These are phyloP conservation scores for Penicillium turbatum DNA, from an alignment of 495 filamentous ascomycete genomes.

Conservation along the genomic window DNA sequence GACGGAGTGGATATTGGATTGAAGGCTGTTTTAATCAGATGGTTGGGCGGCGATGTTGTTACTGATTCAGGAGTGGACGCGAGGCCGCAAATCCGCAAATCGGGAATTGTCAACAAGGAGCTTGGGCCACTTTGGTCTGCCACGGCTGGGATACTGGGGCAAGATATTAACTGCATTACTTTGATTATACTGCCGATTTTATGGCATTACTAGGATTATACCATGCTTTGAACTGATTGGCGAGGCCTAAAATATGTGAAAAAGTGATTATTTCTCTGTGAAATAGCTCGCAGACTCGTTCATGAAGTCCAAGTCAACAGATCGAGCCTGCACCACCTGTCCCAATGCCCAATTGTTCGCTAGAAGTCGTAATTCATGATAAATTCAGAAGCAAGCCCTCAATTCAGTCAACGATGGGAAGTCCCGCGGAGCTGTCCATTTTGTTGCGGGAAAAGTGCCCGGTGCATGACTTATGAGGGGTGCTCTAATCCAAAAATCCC, in stretches of 20 bases:
- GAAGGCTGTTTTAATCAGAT: slow-evolving; percentile 9
- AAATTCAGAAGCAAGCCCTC: neutral
- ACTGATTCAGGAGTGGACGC: slow-evolving; percentile 24
- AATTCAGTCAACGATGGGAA: neutral
- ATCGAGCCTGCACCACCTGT: no score
- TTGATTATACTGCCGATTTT: no score
- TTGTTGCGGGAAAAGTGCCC: no score
- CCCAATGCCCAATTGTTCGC: no score
- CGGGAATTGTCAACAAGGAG: slow-evolving; percentile 40
- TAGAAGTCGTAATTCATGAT: neutral
- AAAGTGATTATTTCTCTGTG: no score
- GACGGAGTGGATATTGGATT: neutral
- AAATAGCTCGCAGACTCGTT: no score
- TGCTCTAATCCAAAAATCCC: slow-evolving; percentile 42
- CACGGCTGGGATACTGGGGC: neutral
- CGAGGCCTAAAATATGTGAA: no score
- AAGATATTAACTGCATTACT: neutral
- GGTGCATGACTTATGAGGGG: neutral
- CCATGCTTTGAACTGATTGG: no score
- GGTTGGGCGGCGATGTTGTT: slow-evolving; percentile 12
- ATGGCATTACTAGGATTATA: no score
- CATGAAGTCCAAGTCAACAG: no score
- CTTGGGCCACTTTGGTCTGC: slow-evolving; percentile 40
- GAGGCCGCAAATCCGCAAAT: slow-evolving; percentile 29
- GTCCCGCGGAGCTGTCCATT: no score